phyloP scores from a whole-genome alignment of 345 rosid genomes.

The Theobroma cacao region DNA sequence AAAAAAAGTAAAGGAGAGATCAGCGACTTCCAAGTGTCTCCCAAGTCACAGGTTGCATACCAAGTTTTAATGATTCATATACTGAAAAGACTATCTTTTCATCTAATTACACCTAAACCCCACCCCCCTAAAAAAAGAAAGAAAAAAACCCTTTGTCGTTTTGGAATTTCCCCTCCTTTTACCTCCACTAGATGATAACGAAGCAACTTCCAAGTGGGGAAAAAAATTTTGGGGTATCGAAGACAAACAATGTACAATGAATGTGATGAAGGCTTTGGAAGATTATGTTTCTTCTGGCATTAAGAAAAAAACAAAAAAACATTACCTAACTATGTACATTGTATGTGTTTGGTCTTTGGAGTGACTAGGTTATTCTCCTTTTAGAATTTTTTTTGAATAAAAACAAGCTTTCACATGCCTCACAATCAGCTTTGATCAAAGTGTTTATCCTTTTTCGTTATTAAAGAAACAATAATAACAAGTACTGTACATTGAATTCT shows the following conservation, averaged over 20 bases:
- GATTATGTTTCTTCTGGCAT: conserved; percentile 3
- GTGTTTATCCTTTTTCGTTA: not conserved
- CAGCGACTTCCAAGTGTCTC: conserved; percentile 2
- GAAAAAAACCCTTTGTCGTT: not conserved
- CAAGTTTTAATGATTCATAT: not conserved
- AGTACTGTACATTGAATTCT: not conserved
- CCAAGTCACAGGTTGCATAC: not conserved
- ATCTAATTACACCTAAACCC: not conserved
- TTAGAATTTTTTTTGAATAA: no score
- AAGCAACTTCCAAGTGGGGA: not conserved
- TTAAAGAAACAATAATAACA: not conserved
- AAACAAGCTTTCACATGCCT: not conserved
- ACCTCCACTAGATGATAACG: not conserved
- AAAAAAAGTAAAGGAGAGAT: not conserved
- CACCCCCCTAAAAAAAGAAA: no score
- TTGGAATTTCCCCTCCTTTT: not conserved
- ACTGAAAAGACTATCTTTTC: not conserved
- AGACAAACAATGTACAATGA: conserved; percentile 14
- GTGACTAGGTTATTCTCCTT: conserved; percentile 2
- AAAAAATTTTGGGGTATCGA: not conserved
- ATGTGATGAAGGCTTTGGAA: conserved; percentile 12
- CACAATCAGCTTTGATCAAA: not conserved
- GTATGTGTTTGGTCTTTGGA: not conserved
- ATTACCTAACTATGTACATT: conserved; percentile 16
- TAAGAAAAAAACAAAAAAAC: not conserved